Evolutionary conservation across 768 basidiomycete species (phyloP).

Genomic region (Lactifluus piperatus): DNA sequence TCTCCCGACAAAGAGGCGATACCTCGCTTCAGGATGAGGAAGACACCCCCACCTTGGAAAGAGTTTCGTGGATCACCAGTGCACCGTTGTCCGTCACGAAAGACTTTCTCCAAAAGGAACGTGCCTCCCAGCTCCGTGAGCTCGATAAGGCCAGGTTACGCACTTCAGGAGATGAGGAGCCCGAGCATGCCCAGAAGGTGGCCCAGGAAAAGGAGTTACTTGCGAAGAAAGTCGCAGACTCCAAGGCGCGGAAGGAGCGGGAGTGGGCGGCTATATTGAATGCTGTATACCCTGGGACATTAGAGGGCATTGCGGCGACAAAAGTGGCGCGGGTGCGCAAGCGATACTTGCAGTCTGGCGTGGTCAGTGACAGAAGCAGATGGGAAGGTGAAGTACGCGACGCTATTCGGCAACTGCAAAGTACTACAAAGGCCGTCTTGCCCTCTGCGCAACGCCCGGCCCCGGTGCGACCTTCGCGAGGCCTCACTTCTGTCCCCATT

Average conservation of each 20-base stretch:
- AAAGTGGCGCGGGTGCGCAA: slow-evolving; percentile 47
- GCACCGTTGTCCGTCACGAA: slow-evolving; percentile 44
- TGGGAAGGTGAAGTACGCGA: slow-evolving; percentile 58
- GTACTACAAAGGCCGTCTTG: slow-evolving; percentile 38
- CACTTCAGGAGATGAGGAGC: background rate
- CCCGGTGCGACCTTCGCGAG: background rate
- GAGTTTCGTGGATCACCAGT: slow-evolving; percentile 44
- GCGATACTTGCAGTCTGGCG: slow-evolving; percentile 52
- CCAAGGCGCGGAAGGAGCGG: slow-evolving; percentile 45
- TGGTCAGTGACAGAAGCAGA: slow-evolving; percentile 38
- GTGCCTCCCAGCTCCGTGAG: slow-evolving; percentile 4
- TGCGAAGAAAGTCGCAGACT: slow-evolving; percentile 57
- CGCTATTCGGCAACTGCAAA: slow-evolving; percentile 47
- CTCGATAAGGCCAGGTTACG: slow-evolving; percentile 20
- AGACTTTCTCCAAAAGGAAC: slow-evolving; percentile 37
- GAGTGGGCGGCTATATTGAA: slow-evolving; percentile 57
- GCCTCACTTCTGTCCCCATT: background rate
- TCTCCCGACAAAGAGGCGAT: slow-evolving; percentile 33
- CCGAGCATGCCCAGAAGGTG: slow-evolving; percentile 28
- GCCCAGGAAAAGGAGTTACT: slow-evolving; percentile 44
- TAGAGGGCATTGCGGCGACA: slow-evolving; percentile 39
- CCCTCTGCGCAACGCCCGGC: slow-evolving; percentile 27
- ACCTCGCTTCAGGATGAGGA: slow-evolving; percentile 46
- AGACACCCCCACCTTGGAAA: slow-evolving; percentile 32
- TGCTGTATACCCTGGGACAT: slow-evolving; percentile 44